Conservation (phyloP, 371 early-diverging fungal species). For the Mucor circinelloides region DNA sequence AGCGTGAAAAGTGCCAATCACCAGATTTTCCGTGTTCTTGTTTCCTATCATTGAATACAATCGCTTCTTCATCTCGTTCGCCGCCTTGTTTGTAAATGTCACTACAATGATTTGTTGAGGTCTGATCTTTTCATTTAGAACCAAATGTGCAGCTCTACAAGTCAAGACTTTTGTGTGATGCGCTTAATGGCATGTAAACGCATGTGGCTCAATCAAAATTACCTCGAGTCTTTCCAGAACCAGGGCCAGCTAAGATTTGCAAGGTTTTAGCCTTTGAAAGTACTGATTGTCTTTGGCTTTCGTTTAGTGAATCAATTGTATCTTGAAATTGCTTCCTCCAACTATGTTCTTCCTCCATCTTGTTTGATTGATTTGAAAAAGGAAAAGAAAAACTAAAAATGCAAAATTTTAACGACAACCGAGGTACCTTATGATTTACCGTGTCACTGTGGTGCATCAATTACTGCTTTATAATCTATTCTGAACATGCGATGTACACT, state of each 20-base stretch:
- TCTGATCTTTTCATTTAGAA: conserved; percentile 35
- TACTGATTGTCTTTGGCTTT: conserved; percentile 31
- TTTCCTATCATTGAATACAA: conserved; percentile 34
- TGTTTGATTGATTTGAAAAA: neutral
- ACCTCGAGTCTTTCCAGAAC: conserved; percentile 69
- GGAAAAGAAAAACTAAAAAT: neutral
- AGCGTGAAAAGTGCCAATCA: conserved; percentile 63
- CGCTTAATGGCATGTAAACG: neutral
- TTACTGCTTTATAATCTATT: neutral
- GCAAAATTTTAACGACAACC: neutral
- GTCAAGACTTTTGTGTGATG: conserved; percentile 38
- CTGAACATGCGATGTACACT: no score
- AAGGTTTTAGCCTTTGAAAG: conserved; percentile 30
- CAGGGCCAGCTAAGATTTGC: conserved; percentile 66
- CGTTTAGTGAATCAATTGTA: conserved; percentile 18
- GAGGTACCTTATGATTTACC: neutral
- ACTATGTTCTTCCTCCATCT: neutral
- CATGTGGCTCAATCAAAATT: neutral
- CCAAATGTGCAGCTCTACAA: conserved; percentile 41
- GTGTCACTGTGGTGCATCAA: neutral
- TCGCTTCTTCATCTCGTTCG: conserved; percentile 58
- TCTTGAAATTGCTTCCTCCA: neutral
- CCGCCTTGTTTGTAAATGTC: conserved; percentile 72
- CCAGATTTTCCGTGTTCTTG: conserved; percentile 25
- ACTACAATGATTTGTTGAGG: conserved; percentile 56